A percentile compares a stretch with the other conserved stretches of the same genome.
Evolutionary conservation across 306 rosid genomes (phyloP).

Genomic region (Styphnolobium japonicum): DNA sequence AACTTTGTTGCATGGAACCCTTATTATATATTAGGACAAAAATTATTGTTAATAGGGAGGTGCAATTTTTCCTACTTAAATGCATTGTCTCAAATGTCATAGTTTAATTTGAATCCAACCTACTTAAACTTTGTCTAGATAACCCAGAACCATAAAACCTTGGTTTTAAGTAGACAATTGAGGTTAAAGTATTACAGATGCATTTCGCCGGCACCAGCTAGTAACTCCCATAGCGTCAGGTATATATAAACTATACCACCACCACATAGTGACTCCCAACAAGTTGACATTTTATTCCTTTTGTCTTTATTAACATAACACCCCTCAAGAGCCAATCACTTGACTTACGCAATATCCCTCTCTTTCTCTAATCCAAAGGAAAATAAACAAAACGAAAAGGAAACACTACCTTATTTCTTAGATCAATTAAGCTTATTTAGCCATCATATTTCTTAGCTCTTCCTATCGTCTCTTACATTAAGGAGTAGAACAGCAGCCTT

Average conservation of each 20-base stretch:
- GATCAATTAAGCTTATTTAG: background rate
- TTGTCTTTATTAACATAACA: background rate
- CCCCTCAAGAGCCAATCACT: background rate
- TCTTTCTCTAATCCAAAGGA: background rate
- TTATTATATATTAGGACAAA: background rate
- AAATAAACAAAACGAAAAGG: background rate
- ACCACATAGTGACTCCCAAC: slow-evolving; percentile 2
- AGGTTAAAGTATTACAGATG: background rate
- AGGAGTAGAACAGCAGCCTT: too few species aligned
- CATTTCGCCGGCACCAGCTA: background rate
- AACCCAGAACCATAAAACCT: background rate
- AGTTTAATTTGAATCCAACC: background rate
- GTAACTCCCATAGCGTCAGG: background rate
- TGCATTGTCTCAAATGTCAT: background rate
- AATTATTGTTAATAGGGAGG: background rate
- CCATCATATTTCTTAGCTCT: background rate
- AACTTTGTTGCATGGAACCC: too few species aligned
- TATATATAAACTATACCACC: background rate
- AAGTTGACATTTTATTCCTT: background rate
- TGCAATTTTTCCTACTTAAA: background rate
- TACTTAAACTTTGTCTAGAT: background rate
- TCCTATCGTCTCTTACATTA: too few species aligned
- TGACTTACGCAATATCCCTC: background rate
- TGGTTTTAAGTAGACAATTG: background rate
- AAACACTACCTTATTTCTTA: background rate